Evolutionary conservation across 352 stramenopile species (phyloP).

Genomic region (Phytophthora pistaciae): DNA sequence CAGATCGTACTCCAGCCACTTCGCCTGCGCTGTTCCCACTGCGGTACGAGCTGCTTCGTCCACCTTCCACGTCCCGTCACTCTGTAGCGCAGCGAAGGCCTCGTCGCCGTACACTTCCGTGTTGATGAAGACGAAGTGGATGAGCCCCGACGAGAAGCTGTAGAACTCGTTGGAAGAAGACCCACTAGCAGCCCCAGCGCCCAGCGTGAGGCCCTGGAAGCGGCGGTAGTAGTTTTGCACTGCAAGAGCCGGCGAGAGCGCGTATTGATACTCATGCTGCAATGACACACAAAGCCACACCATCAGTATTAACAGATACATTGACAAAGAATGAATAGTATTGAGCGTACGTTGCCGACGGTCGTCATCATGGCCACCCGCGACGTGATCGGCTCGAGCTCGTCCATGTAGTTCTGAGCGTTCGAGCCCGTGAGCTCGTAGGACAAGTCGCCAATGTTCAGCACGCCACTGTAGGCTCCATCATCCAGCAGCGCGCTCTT

Average conservation of each 20-base stretch:
- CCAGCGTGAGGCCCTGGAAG: slow-evolving; percentile 62
- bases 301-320: slow-evolving; percentile 5
- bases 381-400: slow-evolving; percentile 64
- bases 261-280: slow-evolving; percentile 81
- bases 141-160: slow-evolving; percentile 67
- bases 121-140: slow-evolving; percentile 86
- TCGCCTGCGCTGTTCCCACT: slow-evolving; percentile 43
- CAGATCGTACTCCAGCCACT: slow-evolving; percentile 80
- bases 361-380: slow-evolving; percentile 79
- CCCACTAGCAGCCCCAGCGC: slow-evolving; percentile 63
- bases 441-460: slow-evolving; percentile 80
- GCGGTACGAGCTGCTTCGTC: slow-evolving; percentile 51
- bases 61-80: slow-evolving; percentile 63
- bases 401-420: slow-evolving; percentile 79
- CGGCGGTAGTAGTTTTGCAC: slow-evolving; percentile 81
- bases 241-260: slow-evolving; percentile 50
- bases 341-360: slow-evolving; percentile 64
- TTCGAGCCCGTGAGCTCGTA: slow-evolving; percentile 77
- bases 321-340: not conserved
- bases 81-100: slow-evolving; percentile 51
- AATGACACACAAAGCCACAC: slow-evolving; percentile 12
- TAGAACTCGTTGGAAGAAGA: slow-evolving; percentile 82
- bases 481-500: slow-evolving; percentile 52
- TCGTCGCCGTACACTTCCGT: slow-evolving; percentile 83
- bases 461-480: slow-evolving; percentile 56